Evolutionary conservation across 1,139 yeast genomes (phyloP), one percentile per base, ranked within the genome.

Genomic region (Pichia sp.): DNA sequence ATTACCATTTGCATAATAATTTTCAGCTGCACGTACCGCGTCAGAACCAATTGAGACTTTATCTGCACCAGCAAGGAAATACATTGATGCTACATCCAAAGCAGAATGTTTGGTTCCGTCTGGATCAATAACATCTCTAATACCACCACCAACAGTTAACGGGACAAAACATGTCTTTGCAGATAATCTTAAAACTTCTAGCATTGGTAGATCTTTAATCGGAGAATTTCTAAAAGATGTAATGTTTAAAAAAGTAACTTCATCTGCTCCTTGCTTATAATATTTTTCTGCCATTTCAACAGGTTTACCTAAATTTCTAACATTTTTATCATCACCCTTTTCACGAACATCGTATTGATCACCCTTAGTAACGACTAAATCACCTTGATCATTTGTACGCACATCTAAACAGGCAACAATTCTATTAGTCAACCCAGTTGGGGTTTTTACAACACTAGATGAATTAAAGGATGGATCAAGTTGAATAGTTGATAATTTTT

Each of bases 31-130:
- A 42, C 68, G 66, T 0, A 92, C 98, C 0, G 98, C 95, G 69
- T 92, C 98, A n/a, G 95, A 81, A 13, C 98, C 98, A 62, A 92
- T 92, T 46, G 96, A 86, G 6, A 92, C 95, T 64, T 92, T 92
- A 67, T 92, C 98, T 13, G 98, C 98, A 49, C 98, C 98, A 0
- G 97, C 86, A 52, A 89, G 76, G 73, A 92, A 92, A 64, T 92
- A 92, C 57, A 88, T 71, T 43, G 87, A 80, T 0, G 98, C 98
- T 16, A 92, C 96, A 49, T 89, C 83, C 34, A 85, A 77, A 0
- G 98, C 97, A 11, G 96, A 82, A 16, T 87, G 80, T 6, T 68
- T 57, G 22, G 82, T 78, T 24, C 92, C 90, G 54, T 77, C 85
- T 0, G 95, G 95, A 59, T 92, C 97, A 29, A 76, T 73, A 59